Base-by-base conservation (phyloP, 164 flowering plant genomes). In the Stephania yunnanensis region DNA sequence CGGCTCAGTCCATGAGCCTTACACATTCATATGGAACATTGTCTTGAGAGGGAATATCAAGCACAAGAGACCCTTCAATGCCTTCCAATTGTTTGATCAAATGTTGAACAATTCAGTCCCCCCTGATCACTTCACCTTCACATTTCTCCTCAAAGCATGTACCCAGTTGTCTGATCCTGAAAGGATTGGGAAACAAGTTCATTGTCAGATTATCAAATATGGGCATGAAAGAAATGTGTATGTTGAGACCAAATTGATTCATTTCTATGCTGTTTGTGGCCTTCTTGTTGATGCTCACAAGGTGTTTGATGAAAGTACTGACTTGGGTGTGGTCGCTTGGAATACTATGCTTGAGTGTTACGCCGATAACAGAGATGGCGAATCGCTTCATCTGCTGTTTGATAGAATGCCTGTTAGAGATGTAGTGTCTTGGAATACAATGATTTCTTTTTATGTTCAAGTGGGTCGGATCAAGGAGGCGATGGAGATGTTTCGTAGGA, bases 361-460 rank as follows among this genome's bases (percentile, higher is more conserved):
- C 46, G 50, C 75, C 3, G 31, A 45, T 61, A 45, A 73, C 8
- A 44, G 53, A 63, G 69, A 73, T 42, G 22, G 31, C 6, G 52
- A 63, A 15, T 61, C 69, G 2, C 20, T 73, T 6, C 17, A 44
- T 11, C 5, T 44, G 13, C 19, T 73, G 12, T 73, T 73, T 73
- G 68, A 63, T 73, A 19, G 30, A 45, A 61, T 73, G 75, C 53
- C 31, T 61, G 5, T 10, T 3, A 64, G 69, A 73, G 75, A 73
- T 63, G 69, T 73, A 2, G 75, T 73, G 8, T 61, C 69, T 63
- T 73, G 68, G 75, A 73, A 73, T 13, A 73, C 75, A 4, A 64
- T 73, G 53, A 73, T 73, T 61, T 68, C 69, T 7, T 73, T 73
- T 63, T 63, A 73, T 73, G 68, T 73, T 15, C 53, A 73, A 61